phyloP scores from a whole-genome alignment of 2,329 filamentous ascomycete species.

The Cytospora schulzeri region DNA sequence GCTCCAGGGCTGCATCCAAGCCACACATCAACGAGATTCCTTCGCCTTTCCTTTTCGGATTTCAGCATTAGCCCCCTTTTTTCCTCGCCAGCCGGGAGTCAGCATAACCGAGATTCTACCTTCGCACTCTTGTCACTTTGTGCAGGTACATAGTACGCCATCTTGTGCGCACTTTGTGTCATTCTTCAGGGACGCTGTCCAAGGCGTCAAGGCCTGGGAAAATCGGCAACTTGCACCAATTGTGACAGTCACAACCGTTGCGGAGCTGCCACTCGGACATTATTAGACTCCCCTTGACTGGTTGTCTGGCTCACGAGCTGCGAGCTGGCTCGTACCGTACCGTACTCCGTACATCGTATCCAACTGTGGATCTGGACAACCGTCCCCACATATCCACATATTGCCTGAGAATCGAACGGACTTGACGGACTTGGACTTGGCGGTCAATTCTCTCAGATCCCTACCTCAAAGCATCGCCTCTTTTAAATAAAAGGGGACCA shows the following conservation, averaged over 20 bases:
- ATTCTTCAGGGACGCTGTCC: neutral
- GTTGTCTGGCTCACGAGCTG: neutral
- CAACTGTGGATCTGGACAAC: slow-evolving; percentile 24
- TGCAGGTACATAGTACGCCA: neutral
- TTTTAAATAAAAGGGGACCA: slow-evolving; percentile 25
- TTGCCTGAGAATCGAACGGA: slow-evolving; percentile 25
- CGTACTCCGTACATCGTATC: slow-evolving; percentile 24
- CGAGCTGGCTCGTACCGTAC: neutral
- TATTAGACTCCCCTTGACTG: neutral
- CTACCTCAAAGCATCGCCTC: slow-evolving; percentile 20
- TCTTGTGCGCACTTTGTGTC: neutral
- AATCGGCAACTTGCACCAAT: neutral
- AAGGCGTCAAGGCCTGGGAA: neutral
- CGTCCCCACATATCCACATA: slow-evolving; percentile 27
- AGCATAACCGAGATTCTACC: neutral
- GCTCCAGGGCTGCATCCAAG: neutral
- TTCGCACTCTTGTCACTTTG: neutral
- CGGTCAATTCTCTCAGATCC: slow-evolving; percentile 26
- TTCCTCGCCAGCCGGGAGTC: neutral
- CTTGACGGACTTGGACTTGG: slow-evolving; percentile 20
- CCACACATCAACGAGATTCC: slow-evolving; percentile 7
- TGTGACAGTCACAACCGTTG: neutral
- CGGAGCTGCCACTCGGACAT: neutral
- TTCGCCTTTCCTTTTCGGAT: neutral
- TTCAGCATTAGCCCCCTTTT: neutral